A percentile compares a stretch with the other conserved stretches of the same genome.
Conservation (phyloP, 257 asterid species). For the Misopates orontium region DNA sequence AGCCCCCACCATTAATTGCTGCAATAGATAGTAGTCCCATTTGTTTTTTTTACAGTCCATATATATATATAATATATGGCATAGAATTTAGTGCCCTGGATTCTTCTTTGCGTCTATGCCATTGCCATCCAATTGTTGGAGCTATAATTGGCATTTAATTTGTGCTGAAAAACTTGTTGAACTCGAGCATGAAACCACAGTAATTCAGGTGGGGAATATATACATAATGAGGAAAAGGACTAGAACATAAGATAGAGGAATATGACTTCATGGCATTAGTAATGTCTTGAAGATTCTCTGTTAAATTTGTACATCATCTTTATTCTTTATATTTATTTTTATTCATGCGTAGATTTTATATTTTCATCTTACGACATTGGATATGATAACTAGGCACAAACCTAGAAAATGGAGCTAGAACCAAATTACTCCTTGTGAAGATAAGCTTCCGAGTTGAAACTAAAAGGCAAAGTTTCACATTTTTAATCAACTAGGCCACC, state of each 20-base stretch:
- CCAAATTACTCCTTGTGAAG: too few species aligned
- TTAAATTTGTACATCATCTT: too few species aligned
- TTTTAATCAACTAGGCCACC: too few species aligned
- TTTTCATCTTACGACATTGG: too few species aligned
- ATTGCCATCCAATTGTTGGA: constrained; percentile 31
- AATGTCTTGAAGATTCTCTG: background rate
- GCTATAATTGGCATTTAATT: constrained; percentile 20
- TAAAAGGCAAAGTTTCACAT: too few species aligned
- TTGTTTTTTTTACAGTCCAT: constrained; percentile 11
- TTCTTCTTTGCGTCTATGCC: constrained; percentile 27
- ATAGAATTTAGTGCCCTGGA: constrained; percentile 24
- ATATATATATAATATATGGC: background rate
- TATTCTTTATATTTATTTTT: too few species aligned
- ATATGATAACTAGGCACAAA: too few species aligned
- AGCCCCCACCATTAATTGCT: constrained; percentile 13
- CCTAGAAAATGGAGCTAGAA: too few species aligned
- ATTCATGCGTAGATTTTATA: too few species aligned
- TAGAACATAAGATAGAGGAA: constrained; percentile 1
- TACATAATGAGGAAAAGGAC: constrained; percentile 26
- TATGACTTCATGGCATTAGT: constrained; percentile 4
- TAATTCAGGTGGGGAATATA: constrained; percentile 15
- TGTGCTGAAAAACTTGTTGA: constrained; percentile 12
- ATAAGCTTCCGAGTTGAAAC: too few species aligned
- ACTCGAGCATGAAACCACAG: constrained; percentile 3
- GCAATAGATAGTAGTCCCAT: constrained; percentile 16